Percentiles rank a stretch among this genome's conserved stretches.
Conservation (phyloP, 139 green algal species). For the Chlorella sp. region DNA sequence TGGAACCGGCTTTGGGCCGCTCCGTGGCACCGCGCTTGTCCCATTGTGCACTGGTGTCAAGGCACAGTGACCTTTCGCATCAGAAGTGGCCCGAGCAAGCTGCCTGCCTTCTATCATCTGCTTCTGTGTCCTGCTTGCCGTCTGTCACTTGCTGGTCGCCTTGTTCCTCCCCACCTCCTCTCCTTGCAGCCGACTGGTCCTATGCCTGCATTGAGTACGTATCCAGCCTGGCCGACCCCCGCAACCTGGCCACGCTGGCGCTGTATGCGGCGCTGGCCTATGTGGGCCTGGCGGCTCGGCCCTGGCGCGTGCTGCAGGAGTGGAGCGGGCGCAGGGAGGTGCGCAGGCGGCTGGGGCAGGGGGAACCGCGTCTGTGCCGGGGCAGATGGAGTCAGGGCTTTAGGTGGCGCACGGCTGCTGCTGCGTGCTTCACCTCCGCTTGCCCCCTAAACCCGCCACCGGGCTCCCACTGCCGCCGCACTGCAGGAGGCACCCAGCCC, state of each 20-base stretch:
- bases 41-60: too few relatives aligned
- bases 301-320: slow-evolving; percentile 30
- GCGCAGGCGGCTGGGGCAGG: too few relatives aligned
- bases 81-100: too few relatives aligned
- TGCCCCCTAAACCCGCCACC: too few relatives aligned
- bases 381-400: too few relatives aligned
- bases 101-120: neutral
- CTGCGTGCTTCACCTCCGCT: neutral
- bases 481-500: neutral
- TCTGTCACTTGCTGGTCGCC: neutral
- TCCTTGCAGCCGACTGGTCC: slow-evolving; percentile 74
- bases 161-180: neutral
- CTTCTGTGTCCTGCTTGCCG: neutral
- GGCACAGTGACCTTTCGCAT: too few relatives aligned
- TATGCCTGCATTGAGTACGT: slow-evolving; percentile 75
- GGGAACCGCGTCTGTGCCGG: too few relatives aligned
- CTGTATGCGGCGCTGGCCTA: slow-evolving; percentile 58
- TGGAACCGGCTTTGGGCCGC: too few relatives aligned
- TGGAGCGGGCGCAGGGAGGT: neutral
- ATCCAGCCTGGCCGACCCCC: slow-evolving; percentile 44
- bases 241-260: slow-evolving; percentile 53
- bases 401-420: neutral
- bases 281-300: slow-evolving; percentile 18
- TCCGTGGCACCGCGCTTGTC: too few relatives aligned
- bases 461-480: neutral